Conservation (phyloP, 768 basidiomycete genomes). For the Naganishia antarctica region DNA sequence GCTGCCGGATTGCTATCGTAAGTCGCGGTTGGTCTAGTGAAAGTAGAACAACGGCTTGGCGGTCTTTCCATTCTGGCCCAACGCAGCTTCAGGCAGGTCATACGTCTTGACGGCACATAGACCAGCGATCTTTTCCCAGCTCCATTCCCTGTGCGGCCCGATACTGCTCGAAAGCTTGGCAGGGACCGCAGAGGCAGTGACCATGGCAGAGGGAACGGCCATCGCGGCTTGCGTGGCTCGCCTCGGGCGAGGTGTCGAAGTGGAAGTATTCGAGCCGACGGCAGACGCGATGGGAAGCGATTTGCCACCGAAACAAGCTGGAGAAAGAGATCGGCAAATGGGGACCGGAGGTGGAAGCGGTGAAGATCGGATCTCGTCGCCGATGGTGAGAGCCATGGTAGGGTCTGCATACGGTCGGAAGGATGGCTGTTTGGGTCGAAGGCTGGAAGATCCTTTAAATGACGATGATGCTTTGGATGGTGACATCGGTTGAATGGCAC, state of each 20-base stretch:
- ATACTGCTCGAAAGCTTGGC: constrained; percentile 17
- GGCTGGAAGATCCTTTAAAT: neutral
- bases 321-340: constrained; percentile 25
- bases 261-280: neutral
- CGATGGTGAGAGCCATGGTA: constrained; percentile 23
- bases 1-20: neutral
- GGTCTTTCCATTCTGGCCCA: constrained; percentile 16
- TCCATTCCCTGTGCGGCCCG: constrained; percentile 14
- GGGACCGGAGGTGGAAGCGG: constrained; percentile 12
- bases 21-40: neutral
- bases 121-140: constrained; percentile 15
- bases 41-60: constrained; percentile 18
- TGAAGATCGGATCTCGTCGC: constrained; percentile 22
- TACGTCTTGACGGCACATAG: constrained; percentile 19
- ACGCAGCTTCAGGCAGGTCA: constrained; percentile 8
- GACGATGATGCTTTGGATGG: neutral
- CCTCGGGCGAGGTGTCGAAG: neutral
- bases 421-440: neutral
- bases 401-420: constrained; percentile 12
- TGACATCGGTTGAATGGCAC: neutral
- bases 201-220: neutral
- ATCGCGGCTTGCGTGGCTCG: constrained; percentile 9
- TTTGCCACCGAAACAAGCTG: constrained; percentile 16
- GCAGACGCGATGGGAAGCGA: neutral
- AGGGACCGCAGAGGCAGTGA: constrained; percentile 10